These are phyloP conservation scores for Geotrichum fermentans DNA, from an alignment of 1,139 yeast species.

Conservation along the genomic window DNA sequence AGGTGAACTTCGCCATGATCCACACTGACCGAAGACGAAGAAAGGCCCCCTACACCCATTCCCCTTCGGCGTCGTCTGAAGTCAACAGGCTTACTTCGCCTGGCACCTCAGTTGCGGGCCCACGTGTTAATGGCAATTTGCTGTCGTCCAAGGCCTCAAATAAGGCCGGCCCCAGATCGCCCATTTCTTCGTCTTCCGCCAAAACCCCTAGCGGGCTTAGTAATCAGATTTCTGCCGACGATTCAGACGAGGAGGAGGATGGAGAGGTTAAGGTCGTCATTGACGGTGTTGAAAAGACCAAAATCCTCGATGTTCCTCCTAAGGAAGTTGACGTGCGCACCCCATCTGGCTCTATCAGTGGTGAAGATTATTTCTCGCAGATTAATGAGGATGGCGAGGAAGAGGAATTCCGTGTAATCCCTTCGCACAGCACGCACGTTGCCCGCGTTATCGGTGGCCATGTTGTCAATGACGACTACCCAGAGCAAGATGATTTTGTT, in stretches of 20 bases:
- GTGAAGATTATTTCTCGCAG: slow-evolving; percentile 48
- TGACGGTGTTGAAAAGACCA: slow-evolving; percentile 10
- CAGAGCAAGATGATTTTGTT: slow-evolving; percentile 30
- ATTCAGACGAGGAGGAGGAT: slow-evolving; percentile 42
- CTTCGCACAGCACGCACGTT: slow-evolving; percentile 80
- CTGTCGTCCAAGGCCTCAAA: neutral
- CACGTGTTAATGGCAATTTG: neutral
- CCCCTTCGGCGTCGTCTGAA: neutral
- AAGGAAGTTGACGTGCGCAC: slow-evolving; percentile 42
- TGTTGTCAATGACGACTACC: slow-evolving; percentile 84
- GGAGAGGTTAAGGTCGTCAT: slow-evolving; percentile 45
- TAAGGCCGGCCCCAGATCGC: slow-evolving; percentile 3
- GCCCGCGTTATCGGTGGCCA: slow-evolving; percentile 96
- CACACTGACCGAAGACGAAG: slow-evolving; percentile 95
- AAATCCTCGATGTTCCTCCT: neutral
- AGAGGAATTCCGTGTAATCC: slow-evolving; percentile 63
- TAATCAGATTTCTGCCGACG: slow-evolving; percentile 18
- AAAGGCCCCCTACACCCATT: slow-evolving; percentile 37
- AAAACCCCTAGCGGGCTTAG: slow-evolving; percentile 16
- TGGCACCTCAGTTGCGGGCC: neutral
- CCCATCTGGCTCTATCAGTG: slow-evolving; percentile 32
- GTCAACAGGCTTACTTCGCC: neutral
- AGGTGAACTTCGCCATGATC: slow-evolving; percentile 96
- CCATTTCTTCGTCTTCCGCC: neutral
- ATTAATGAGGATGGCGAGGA: slow-evolving; percentile 45